Conservation (phyloP, 2,329 filamentous ascomycete genomes). For the Aspergillus ochraceoroseus region DNA sequence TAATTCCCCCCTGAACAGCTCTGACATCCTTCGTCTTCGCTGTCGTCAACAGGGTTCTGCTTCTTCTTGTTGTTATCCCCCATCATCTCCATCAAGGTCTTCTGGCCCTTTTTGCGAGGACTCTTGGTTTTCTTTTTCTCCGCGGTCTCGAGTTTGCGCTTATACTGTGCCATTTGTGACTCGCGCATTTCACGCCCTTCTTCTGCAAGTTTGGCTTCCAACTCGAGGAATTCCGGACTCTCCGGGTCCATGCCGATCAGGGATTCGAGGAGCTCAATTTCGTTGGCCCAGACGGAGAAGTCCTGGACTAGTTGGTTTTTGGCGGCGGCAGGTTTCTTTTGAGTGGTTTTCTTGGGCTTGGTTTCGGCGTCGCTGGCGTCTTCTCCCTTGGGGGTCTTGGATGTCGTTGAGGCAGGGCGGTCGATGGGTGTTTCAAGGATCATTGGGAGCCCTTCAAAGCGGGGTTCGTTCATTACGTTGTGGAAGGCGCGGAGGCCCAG, state of each 20-base stretch:
- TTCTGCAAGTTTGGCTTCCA: conserved; percentile 62
- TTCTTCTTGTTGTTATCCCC: conserved; percentile 15
- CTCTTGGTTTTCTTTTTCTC: conserved; percentile 47
- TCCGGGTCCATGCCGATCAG: conserved; percentile 79
- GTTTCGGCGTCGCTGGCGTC: conserved; percentile 19
- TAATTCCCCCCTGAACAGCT: conserved; percentile 17
- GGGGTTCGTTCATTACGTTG: conserved; percentile 75
- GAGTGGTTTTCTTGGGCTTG: conserved; percentile 24
- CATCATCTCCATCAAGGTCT: conserved; percentile 36
- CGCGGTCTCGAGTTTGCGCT: conserved; percentile 64
- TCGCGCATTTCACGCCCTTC: conserved; percentile 66
- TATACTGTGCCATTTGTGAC: conserved; percentile 72
- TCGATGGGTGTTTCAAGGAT: conserved; percentile 96
- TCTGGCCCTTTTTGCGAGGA: conserved; percentile 36
- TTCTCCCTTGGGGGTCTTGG: conserved; percentile 15
- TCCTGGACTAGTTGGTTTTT: conserved; percentile 58
- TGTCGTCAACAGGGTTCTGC: conserved; percentile 8
- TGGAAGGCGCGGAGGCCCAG: conserved; percentile 87
- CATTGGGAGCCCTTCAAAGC: conserved; percentile 77
- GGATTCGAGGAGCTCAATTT: conserved; percentile 90
- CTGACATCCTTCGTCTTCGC: conserved; percentile 24
- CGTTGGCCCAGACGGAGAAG: conserved; percentile 77
- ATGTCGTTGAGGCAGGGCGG: conserved; percentile 40
- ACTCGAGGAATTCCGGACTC: conserved; percentile 62
- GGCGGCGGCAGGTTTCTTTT: conserved; percentile 22